Evolutionary conservation across 176 grass and related monocot species (phyloP).

Genomic region (Musa schizocarpa): DNA sequence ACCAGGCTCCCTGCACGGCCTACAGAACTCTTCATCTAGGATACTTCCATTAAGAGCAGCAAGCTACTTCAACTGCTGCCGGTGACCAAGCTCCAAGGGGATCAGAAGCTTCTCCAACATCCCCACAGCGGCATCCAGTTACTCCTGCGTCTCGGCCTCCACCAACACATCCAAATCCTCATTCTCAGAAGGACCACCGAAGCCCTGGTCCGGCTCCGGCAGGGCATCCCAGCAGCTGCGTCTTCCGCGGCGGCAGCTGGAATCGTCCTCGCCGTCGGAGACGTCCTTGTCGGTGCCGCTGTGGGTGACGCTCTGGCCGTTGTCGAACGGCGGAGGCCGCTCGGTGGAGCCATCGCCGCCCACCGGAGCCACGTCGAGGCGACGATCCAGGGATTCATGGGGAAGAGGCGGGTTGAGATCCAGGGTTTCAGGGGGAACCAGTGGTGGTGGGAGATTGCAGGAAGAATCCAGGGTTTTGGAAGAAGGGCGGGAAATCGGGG

Average conservation of each 20-base stretch:
- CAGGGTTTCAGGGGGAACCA: no score
- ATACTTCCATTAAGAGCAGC: slow-evolving; percentile 88
- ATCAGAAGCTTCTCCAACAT: slow-evolving; percentile 97
- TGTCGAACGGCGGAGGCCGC: background rate
- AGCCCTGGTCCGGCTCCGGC: slow-evolving; percentile 27
- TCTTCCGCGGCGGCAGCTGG: slow-evolving; percentile 36
- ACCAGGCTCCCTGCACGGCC: slow-evolving; percentile 74
- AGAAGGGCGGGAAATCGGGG: no score
- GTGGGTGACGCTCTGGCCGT: background rate
- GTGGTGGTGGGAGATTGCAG: no score
- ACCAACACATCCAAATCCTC: slow-evolving; percentile 38
- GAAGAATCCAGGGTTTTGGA: no score
- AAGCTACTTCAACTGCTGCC: slow-evolving; percentile 81
- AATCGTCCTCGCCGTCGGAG: slow-evolving; percentile 22
- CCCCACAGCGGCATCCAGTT: slow-evolving; percentile 61
- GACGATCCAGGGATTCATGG: no score
- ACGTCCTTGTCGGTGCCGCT: slow-evolving; percentile 7
- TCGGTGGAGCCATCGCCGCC: no score
- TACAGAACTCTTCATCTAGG: slow-evolving; percentile 87
- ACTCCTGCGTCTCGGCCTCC: slow-evolving; percentile 76
- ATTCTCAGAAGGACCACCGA: slow-evolving; percentile 60
- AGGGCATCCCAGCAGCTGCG: slow-evolving; percentile 70
- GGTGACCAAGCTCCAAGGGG: slow-evolving; percentile 27
- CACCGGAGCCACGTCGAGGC: no score
- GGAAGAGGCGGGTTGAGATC: no score